These are phyloP conservation scores for Candida bentonensis DNA, from an alignment of 805 yeast species.

Conservation along the genomic window DNA sequence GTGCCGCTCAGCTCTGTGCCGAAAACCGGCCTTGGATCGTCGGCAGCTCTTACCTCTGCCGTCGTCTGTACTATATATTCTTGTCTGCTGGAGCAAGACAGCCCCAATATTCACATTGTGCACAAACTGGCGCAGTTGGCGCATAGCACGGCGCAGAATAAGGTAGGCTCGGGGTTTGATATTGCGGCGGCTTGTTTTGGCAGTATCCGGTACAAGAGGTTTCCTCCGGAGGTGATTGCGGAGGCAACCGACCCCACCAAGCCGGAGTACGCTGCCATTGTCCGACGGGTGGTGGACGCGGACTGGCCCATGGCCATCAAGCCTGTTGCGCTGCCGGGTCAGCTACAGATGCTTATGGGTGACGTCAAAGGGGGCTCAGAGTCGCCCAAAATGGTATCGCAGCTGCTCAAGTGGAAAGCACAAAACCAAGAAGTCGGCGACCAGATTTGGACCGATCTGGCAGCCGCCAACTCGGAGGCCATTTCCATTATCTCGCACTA, in stretches of 20 bases:
- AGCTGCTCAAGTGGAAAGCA: slow-evolving; percentile 58
- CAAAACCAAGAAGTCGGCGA: slow-evolving; percentile 35
- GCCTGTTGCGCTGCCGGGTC: slow-evolving; percentile 51
- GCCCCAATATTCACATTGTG: slow-evolving; percentile 26
- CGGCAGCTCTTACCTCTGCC: slow-evolving; percentile 84
- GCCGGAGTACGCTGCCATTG: slow-evolving; percentile 13
- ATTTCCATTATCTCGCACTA: slow-evolving; percentile 21
- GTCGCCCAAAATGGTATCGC: slow-evolving; percentile 78
- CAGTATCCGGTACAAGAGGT: slow-evolving; percentile 68
- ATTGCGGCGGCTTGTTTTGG: slow-evolving; percentile 94
- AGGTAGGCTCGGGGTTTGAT: slow-evolving; percentile 94
- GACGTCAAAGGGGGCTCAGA: slow-evolving; percentile 88
- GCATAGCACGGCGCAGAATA: slow-evolving; percentile 88
- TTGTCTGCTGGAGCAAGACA: not conserved
- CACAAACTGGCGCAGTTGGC: slow-evolving; percentile 83
- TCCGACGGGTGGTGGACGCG: slow-evolving; percentile 17
- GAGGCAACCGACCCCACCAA: slow-evolving; percentile 18
- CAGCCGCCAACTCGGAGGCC: slow-evolving; percentile 43
- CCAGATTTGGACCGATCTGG: slow-evolving; percentile 39
- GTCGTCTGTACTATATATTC: slow-evolving; percentile 47
- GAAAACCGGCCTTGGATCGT: slow-evolving; percentile 91
- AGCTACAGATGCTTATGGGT: slow-evolving; percentile 71
- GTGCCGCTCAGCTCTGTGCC: slow-evolving; percentile 55
- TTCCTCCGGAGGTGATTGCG: slow-evolving; percentile 37
- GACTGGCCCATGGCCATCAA: slow-evolving; percentile 48